Base-by-base conservation (phyloP, 2,329 filamentous ascomycete species). In the Cytospora schulzeri region DNA sequence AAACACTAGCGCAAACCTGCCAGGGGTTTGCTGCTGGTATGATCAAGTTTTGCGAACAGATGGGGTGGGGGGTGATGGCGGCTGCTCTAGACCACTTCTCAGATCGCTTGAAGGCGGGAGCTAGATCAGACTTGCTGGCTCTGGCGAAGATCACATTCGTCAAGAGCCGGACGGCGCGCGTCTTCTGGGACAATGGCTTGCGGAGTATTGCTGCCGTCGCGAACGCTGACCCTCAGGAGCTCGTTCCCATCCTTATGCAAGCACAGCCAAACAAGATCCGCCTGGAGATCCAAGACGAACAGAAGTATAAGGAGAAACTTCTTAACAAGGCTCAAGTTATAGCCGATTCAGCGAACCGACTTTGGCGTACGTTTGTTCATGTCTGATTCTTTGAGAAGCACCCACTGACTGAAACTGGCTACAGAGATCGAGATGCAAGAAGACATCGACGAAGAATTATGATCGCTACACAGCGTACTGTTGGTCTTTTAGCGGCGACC, bases 11-110 rank as follows among this genome's bases (percentile, higher is more conserved):
- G 2, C 89, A 92, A 70, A 90, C 88, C 1, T 92, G 90, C 69
- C 87, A 92, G 68, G 91, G 91, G 0, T 93, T 93, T 71, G 91
- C 90, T 4, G 88, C 89, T 2, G 90, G 90, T 4, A 91, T 92
- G 81, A 86, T 93, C 66, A 92, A 91, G 69, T 93, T 93, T 71
- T 93, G 90, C 71, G 83, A 91, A 69, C 83, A 86, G 22, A 92
- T 93, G 90, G 86, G 83, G 2, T 92, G 90, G 89, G 85, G 87
- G 1, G 86, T 90, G 70, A 84, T 93, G 73, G 86, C 87, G 8
- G 88, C 88, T 5, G 87, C 89, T 8, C 79, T 93, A 35, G 89
- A 92, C 68, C 90, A 93, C 71, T 92, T 91, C 77, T 87, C 87
- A 0, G 90, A 92, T 74, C 82, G 91, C 26, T 79, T 93, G 8